Conservation (phyloP, 176 grass and related monocot species). For the Alloteropsis semialata region DNA sequence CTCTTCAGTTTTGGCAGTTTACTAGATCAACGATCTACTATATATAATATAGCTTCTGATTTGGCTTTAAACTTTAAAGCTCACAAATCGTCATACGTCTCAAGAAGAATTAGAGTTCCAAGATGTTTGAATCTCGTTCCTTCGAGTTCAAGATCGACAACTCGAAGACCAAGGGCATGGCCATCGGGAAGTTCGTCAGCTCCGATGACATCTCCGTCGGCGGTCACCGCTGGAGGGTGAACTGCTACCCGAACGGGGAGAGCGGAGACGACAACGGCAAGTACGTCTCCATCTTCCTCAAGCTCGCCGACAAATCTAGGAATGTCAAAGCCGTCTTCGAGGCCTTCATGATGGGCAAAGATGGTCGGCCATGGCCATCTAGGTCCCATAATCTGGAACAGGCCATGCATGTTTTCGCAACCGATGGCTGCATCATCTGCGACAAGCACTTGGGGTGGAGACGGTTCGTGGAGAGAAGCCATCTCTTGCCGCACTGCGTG, state of each 20-base stretch:
- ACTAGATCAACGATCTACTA: too few species aligned
- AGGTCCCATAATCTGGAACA: background rate
- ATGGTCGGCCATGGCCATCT: background rate
- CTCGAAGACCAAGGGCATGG: background rate
- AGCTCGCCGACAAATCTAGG: background rate
- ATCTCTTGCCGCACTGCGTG: background rate
- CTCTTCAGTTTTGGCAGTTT: too few species aligned
- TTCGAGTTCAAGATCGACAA: background rate
- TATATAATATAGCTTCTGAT: too few species aligned
- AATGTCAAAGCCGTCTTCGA: background rate
- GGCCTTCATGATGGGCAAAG: background rate
- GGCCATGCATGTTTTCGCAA: background rate
- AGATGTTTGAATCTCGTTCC: background rate
- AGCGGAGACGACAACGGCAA: accelerated
- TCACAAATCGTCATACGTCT: too few species aligned
- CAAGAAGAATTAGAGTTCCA: too few species aligned
- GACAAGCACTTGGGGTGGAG: background rate
- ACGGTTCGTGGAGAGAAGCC: background rate
- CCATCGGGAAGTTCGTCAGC: background rate
- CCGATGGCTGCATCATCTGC: too few species aligned
- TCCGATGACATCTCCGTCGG: background rate
- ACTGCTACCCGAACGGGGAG: background rate
- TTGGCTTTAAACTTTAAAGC: too few species aligned
- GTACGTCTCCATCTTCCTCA: background rate
- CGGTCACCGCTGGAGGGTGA: background rate